A percentile compares a stretch with the other conserved stretches of the same genome.
These are phyloP conservation scores for Pseudoperonospora humuli DNA, from an alignment of 352 stramenopile species.

Conservation along the genomic window DNA sequence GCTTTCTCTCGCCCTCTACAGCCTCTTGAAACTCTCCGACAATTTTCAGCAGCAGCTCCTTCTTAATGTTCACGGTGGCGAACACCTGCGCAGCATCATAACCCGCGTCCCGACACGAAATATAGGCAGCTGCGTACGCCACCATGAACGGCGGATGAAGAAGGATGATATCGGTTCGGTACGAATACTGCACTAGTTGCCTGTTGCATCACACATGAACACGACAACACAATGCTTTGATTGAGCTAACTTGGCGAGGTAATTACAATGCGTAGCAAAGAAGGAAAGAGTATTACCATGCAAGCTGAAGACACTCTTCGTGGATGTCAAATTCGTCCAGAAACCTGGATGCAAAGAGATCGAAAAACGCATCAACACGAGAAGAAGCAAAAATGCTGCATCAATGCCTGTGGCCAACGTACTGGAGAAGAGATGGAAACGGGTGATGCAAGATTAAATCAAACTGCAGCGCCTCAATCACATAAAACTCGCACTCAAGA, in stretches of 20 bases:
- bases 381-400: not conserved
- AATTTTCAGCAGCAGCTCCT: constrained; percentile 71
- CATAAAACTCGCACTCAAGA: constrained; percentile 87
- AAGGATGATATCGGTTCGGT: constrained; percentile 81
- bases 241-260: not conserved
- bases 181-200: constrained; percentile 85
- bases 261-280: not conserved
- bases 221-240: not conserved
- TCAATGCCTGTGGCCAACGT: constrained; percentile 3
- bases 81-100: constrained; percentile 79
- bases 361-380: not conserved
- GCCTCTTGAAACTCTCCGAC: constrained; percentile 66
- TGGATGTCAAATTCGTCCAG: constrained; percentile 81
- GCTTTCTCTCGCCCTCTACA: constrained; percentile 68
- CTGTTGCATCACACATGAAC: constrained; percentile 17
- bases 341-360: constrained; percentile 30
- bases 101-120: constrained; percentile 63
- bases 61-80: constrained; percentile 73
- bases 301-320: constrained; percentile 78
- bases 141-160: constrained; percentile 84
- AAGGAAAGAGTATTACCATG: constrained; percentile 37
- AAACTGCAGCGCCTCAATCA: constrained; percentile 82
- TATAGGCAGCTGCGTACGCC: constrained; percentile 75
- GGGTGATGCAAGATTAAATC: constrained; percentile 85
- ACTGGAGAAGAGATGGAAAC: constrained; percentile 79